Conservation (phyloP, 2,329 filamentous ascomycete species). For the Fusarium begoniae region DNA sequence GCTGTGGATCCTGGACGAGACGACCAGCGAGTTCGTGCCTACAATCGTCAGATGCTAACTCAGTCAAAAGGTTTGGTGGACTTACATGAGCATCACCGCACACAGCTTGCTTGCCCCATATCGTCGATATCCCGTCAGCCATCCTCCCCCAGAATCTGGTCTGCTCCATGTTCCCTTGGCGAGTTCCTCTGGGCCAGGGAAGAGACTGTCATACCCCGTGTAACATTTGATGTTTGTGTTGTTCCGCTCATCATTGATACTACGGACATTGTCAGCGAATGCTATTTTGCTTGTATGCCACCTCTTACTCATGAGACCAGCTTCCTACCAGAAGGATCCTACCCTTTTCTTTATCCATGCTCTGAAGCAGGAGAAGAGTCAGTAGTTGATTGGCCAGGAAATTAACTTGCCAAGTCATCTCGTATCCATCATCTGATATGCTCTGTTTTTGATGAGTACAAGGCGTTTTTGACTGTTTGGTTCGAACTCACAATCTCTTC, state of each 20-base stretch:
- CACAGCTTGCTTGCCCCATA: constrained; percentile 54
- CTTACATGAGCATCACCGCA: constrained; percentile 49
- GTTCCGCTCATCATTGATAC: constrained; percentile 44
- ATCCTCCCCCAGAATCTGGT: constrained; percentile 42
- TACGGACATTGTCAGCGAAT: constrained; percentile 24
- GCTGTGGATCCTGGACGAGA: constrained; percentile 45
- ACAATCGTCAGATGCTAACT: constrained; percentile 5
- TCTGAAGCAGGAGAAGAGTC: constrained; percentile 45
- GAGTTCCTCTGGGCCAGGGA: constrained; percentile 44
- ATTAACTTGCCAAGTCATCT: constrained; percentile 48
- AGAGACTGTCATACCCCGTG: constrained; percentile 40
- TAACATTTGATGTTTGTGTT: constrained; percentile 32
- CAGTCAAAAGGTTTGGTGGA: neutral
- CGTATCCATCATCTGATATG: constrained; percentile 45
- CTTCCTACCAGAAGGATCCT: constrained; percentile 46
- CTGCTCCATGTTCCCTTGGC: constrained; percentile 49
- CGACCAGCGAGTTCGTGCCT: constrained; percentile 49
- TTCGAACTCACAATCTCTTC: constrained; percentile 35
- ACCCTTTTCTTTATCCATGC: constrained; percentile 43
- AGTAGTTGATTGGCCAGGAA: constrained; percentile 46
- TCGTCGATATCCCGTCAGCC: constrained; percentile 45
- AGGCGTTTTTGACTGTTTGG: neutral
- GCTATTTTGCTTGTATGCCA: too few species aligned
- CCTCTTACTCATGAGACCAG: constrained; percentile 48
- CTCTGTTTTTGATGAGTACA: constrained; percentile 27